Base-by-base conservation (phyloP, 805 yeast genomes). In the Kodamaea fukazawae region DNA sequence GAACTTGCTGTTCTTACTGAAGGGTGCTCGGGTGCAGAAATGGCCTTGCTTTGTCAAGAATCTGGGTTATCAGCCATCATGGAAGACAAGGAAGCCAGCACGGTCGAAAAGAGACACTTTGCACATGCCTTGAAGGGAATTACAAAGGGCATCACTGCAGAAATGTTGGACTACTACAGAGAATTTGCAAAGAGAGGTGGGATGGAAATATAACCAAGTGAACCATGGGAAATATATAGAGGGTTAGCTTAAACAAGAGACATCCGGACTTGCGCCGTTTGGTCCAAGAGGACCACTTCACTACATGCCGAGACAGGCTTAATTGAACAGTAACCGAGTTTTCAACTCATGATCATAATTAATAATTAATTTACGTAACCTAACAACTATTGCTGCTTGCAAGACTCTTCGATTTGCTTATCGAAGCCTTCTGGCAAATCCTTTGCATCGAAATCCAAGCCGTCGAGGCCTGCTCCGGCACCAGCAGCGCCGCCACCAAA, bases 11-110 rank as follows among this genome's bases (percentile, higher is more conserved):
- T 58, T 7, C 62, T 87, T 8, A 86, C 96, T 0, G 91, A 84
- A 0, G 98, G 99, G 0, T 89, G 95, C 54, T 89, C 97, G 0
- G 99, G 99, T 27, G 96, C 98, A 0, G 99, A 93, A 60, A 86
- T 93, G 28, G 95, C 90, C 0, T 71, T 89, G 14, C 60, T 91
- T 14, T 87, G 96, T 52, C 98, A 90, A 59, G 97, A 91, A 60
- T 96, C 98, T 0, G 99, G 99, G 2, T 65, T 93, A 9, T 78
- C 85, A n/a, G 96, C 98, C 0, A 81, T 93, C 42, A 88, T 87
- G 83, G 96, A 87, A 49, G 65, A 85, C 46, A 60, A 74, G 4
- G 65, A 78, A 3, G 73, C 85, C 7, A 53, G 54, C 1, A 48
- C 50, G 5, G 95, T 90, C 0, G 59, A 61, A n/a, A 70, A 67